Evolutionary conservation across 1,139 yeast species (phyloP).

Genomic region (Yamadazyma membranifaciens): DNA sequence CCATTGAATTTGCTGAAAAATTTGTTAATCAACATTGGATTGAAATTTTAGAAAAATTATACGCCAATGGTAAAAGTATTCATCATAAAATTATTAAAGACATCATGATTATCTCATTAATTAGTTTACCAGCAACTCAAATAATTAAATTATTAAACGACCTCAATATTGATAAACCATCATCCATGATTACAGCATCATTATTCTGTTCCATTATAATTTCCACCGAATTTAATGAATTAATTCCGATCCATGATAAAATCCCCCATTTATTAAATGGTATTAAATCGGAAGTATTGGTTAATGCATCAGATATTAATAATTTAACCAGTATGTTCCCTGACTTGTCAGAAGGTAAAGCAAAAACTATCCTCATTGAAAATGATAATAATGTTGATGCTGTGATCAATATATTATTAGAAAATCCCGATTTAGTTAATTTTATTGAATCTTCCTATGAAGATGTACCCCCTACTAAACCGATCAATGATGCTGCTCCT

Average conservation of each 20-base stretch:
- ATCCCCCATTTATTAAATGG: constrained; percentile 38
- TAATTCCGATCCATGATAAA: constrained; percentile 49
- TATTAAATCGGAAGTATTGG: constrained; percentile 6
- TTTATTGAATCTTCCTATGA: constrained; percentile 17
- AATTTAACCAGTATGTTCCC: constrained; percentile 62
- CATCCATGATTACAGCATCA: constrained; percentile 47
- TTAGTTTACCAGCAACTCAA: constrained; percentile 47
- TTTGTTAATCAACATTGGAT: constrained; percentile 59
- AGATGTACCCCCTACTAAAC: not conserved
- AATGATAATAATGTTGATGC: constrained; percentile 57
- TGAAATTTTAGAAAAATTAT: constrained; percentile 54
- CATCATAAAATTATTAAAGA: constrained; percentile 46
- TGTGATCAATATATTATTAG: constrained; percentile 61
- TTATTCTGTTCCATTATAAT: constrained; percentile 52
- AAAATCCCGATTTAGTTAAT: constrained; percentile 48
- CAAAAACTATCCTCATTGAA: constrained; percentile 44
- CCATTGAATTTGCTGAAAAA: constrained; percentile 45
- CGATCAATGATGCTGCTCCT: not conserved
- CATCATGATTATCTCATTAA: constrained; percentile 50
- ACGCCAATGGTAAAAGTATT: constrained; percentile 54
- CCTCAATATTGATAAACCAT: constrained; percentile 42
- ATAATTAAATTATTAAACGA: constrained; percentile 41
- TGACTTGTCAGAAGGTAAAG: constrained; percentile 41
- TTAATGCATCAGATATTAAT: constrained; percentile 26
- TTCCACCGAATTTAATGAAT: constrained; percentile 39